Evolutionary conservation across 108 stramenopile species (phyloP), one percentile per base, ranked within the genome.

Genomic region (Fragilaria radians): DNA sequence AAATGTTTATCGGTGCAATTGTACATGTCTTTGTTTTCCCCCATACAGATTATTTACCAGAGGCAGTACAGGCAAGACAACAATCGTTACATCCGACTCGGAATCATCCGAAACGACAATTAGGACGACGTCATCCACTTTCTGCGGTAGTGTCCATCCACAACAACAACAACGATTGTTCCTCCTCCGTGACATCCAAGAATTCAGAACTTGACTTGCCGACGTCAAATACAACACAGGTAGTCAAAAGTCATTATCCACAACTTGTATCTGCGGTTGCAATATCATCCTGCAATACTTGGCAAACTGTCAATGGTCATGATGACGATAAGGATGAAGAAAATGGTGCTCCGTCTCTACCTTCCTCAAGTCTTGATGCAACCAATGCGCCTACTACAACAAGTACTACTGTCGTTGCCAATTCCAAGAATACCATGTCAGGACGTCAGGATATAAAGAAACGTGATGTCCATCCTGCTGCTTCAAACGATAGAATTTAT

Each of bases 21-120:
- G 91, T 93, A 21, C 95, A 96, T 61, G 83, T 83, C 25, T 91
- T 84, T 67, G 92, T 94, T n/a, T 98, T 96, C 62, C 87, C 93
- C 0, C 96, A 95, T 69, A 80, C 78, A 34, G 93, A 97, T 56
- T 97, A 91, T 59, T 58, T 70, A 31, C 67, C 79, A 23, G 78
- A 85, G 47, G 85, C 81, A 3, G 78, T 90, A 28, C 65, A 68
- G 25, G 79, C 80, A 17, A 65, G 81, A 48, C 52, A 68, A 28
- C 67, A 74, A 66, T 67, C 74, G 4, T 50, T 70, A 30, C 36
- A 42, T 14, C 36, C 11, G 7, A 11, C 14, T 7, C 36, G 14
- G 36, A 7, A 14, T 11, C 7, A 7, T 42, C 36, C 7, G 14
- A 7, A 14, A 42, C 36, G 36, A 42, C 36, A 42, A 14, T 14